A percentile compares a stretch with the other conserved stretches of the same genome.
Conservation (phyloP, 169 alveolate genomes). For the Theileria luwenshuni region DNA sequence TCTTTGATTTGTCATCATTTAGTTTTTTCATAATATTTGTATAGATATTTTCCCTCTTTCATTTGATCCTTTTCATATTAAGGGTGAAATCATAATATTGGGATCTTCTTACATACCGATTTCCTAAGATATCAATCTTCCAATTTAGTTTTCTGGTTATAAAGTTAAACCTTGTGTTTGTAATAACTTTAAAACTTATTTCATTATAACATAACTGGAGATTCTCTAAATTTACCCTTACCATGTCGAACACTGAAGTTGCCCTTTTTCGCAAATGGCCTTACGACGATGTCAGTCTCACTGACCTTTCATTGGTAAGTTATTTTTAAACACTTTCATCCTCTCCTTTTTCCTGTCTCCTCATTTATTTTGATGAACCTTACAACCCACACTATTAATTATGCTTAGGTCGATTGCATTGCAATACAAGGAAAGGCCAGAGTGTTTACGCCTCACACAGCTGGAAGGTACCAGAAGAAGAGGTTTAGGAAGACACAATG, state of each 20-base stretch:
- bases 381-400: constrained; percentile 5
- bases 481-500: constrained; percentile 98
- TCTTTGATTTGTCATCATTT: constrained; percentile 1
- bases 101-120: not conserved
- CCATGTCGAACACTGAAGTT: constrained; percentile 80
- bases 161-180: constrained; percentile 13
- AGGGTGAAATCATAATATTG: constrained; percentile 5
- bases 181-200: not conserved
- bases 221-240: constrained; percentile 22
- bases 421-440: constrained; percentile 93
- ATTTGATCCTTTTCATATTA: not conserved
- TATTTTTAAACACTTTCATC: constrained; percentile 5
- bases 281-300: constrained; percentile 92
- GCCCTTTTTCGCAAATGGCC: constrained; percentile 96
- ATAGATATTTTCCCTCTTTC: not conserved
- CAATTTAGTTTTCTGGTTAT: not conserved
- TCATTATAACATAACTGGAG: not conserved
- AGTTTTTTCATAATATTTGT: not conserved
- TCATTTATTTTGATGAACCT: not conserved
- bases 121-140: not conserved
- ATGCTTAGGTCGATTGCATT: constrained; percentile 86
- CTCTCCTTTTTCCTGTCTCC: not conserved
- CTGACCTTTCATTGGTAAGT: constrained; percentile 91
- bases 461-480: constrained; percentile 97
- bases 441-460: constrained; percentile 97